Conservation (phyloP, 257 asterid species). For the Nyctanthes arbortristis region DNA sequence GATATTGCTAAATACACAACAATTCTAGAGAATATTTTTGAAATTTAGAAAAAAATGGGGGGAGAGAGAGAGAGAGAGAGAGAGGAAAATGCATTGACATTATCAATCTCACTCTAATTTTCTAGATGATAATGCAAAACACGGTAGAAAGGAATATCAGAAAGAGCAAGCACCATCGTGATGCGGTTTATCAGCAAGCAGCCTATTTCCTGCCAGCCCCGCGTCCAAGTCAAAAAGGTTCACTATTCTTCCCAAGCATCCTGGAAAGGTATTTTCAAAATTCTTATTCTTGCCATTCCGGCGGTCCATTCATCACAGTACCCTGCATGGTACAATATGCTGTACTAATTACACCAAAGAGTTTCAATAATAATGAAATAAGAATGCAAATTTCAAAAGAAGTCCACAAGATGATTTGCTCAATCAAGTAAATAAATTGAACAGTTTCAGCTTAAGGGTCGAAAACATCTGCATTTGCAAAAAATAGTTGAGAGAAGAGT, state of each 20-base stretch:
- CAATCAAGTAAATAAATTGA: conserved; percentile 10
- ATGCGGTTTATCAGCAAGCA: conserved; percentile 79
- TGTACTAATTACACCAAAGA: conserved; percentile 20
- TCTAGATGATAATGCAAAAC: not conserved
- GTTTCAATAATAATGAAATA: not conserved
- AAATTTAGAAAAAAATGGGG: not conserved
- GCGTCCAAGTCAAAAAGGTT: conserved; percentile 73
- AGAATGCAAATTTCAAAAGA: conserved; percentile 9
- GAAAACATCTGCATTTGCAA: conserved; percentile 19
- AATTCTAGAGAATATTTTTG: conserved; percentile 3
- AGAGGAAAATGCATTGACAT: no score
- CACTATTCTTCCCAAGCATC: conserved; percentile 94
- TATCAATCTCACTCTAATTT: conserved; percentile 6
- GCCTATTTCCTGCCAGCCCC: conserved; percentile 63
- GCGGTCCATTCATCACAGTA: conserved; percentile 70
- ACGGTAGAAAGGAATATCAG: not conserved
- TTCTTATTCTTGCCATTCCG: conserved; percentile 39
- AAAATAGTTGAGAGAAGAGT: not conserved
- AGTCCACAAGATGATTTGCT: conserved; percentile 9
- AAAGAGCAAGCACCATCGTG: conserved; percentile 55
- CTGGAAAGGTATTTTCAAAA: conserved; percentile 59
- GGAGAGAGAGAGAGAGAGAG: no score
- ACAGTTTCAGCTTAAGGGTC: conserved; percentile 12
- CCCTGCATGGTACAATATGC: conserved; percentile 37
- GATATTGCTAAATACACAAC: not conserved